Evolutionary conservation across 1,139 yeast species (phyloP), one percentile per base, ranked within the genome.

Genomic region (Diutina siamensis): DNA sequence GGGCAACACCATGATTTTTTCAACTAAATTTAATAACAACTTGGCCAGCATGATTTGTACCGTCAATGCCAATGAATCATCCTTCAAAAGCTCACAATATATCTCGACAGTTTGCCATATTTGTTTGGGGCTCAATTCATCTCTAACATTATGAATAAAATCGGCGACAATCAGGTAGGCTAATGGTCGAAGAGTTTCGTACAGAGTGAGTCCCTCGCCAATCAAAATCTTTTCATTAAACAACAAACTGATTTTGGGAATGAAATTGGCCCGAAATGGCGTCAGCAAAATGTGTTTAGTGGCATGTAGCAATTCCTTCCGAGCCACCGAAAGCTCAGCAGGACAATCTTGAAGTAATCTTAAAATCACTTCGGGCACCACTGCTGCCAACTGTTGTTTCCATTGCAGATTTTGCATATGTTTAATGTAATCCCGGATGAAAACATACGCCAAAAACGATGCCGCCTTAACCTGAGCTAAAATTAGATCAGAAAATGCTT

Each of bases 31-130:
- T 51, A 92, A 65, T 34, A 94, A 65, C 34, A 94, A 68, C 62
- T 89, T 92, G 3, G 97, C 97, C 65, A 97, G 86, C 97, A 92
- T 88, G 19, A 92, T 86, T 61, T 94, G 98, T 38, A 89, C 95
- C 7, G 95, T 86, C 48, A 88, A 73, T 1, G 95, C 94, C 52
- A 94, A 66, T 0, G 94, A 70, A 53, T 79, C 81, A 57, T 92
- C 97, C 54, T 83, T 84, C 52, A 94, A 68, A 53, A 87, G 79
- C 36, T 74, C 78, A 56, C 96, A 84, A 58, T 87, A 94, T 47
- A 87, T 84, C 44, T 72, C 74, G 3, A 94, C 94, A 0, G 96
- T 86, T 48, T 84, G 82, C 82, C 95, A 83, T 10, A 92, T 84
- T 58, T 88, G 97, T 35, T 77, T 78, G 1, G 94, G 78, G 1